Evolutionary conservation across 2,329 filamentous ascomycete genomes (phyloP).

Genomic region (Penicillium crustosum): DNA sequence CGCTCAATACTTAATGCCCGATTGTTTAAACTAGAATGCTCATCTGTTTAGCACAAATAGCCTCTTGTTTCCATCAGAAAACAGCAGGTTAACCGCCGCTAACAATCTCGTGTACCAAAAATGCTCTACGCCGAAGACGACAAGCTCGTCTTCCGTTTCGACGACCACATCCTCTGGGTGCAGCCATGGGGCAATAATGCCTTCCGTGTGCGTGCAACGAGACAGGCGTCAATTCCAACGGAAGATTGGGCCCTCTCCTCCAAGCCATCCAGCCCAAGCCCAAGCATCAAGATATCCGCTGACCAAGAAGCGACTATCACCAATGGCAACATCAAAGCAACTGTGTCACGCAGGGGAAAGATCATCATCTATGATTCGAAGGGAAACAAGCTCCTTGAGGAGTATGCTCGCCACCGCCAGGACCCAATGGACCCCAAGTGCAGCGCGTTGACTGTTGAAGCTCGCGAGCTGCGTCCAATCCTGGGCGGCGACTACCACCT

Average conservation of each 20-base stretch:
- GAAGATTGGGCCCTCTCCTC: conserved; percentile 40
- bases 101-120: conserved; percentile 1
- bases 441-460: conserved; percentile 57
- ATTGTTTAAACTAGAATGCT: not conserved
- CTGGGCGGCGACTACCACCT: conserved; percentile 58
- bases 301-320: conserved; percentile 42
- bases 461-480: conserved; percentile 58
- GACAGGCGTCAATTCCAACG: conserved; percentile 36
- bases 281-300: conserved; percentile 18
- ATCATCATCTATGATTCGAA: conserved; percentile 49
- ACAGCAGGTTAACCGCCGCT: not conserved
- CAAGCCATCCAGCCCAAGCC: conserved; percentile 14
- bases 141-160: conserved; percentile 39
- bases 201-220: conserved; percentile 41
- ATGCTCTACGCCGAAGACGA: conserved; percentile 39
- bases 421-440: conserved; percentile 59
- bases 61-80: not conserved
- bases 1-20: conserved; percentile 3
- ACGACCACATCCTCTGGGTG: conserved; percentile 41
- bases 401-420: conserved; percentile 52
- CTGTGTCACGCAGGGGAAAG: conserved; percentile 51
- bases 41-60: not conserved
- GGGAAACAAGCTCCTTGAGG: conserved; percentile 51
- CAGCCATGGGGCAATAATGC: conserved; percentile 43
- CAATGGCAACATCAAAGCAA: conserved; percentile 53